phyloP scores from a whole-genome alignment of 1,284 basidiomycete genomes.

The Rhodotorula sp. region DNA sequence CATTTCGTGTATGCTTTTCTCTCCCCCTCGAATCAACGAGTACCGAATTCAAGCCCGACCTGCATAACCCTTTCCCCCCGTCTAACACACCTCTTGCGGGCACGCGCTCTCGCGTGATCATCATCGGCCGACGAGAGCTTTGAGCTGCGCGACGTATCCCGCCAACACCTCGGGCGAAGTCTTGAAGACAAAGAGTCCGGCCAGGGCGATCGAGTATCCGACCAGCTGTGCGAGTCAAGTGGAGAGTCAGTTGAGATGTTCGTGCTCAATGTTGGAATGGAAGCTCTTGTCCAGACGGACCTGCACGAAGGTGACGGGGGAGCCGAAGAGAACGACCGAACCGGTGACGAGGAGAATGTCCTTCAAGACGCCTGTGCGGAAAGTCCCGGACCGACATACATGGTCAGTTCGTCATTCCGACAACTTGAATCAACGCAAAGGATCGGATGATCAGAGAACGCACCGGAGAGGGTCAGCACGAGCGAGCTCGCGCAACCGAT shows the following conservation, averaged over 20 bases:
- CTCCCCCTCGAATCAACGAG: neutral
- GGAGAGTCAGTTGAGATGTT: neutral
- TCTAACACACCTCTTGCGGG: neutral
- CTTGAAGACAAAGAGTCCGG: slow-evolving; percentile 24
- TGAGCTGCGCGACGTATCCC: slow-evolving; percentile 25
- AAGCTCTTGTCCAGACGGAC: slow-evolving; percentile 1
- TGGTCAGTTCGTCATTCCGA: neutral
- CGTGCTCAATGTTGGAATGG: neutral
- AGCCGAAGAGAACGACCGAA: slow-evolving; percentile 52
- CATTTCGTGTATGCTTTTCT: neutral
- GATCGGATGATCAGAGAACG: slow-evolving; percentile 1
- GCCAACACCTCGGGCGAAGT: slow-evolving; percentile 30
- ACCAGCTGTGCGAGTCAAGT: slow-evolving; percentile 44
- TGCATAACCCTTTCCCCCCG: too few species aligned
- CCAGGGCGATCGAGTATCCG: slow-evolving; percentile 40
- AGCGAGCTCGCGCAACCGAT: slow-evolving; percentile 52
- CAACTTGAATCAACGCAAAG: too few species aligned
- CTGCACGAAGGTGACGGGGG: slow-evolving; percentile 47
- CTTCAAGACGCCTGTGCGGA: slow-evolving; percentile 47
- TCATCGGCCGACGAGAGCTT: slow-evolving; percentile 26
- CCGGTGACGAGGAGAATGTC: slow-evolving; percentile 54
- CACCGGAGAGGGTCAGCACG: slow-evolving; percentile 51
- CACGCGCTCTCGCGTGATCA: neutral
- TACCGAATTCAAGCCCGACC: too few species aligned
- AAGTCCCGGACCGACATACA: too few species aligned